phyloP scores from a whole-genome alignment of 2,329 filamentous ascomycete genomes.

The Epichloe hybrida region DNA sequence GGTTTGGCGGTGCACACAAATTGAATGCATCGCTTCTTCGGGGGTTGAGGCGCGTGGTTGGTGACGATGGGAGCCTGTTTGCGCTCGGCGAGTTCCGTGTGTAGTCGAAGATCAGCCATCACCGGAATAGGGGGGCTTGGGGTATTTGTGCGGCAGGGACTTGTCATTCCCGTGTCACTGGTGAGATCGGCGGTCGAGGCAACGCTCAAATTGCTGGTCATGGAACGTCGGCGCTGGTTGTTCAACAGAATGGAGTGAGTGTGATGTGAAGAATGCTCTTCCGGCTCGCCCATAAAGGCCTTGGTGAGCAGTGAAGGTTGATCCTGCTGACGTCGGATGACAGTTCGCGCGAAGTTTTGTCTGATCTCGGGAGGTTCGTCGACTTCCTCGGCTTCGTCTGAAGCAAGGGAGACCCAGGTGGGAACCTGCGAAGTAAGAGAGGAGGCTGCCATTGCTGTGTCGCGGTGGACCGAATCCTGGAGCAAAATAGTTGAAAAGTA shows the following conservation, averaged over 20 bases:
- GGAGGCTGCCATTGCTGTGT: conserved; percentile 15
- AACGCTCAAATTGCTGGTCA: conserved; percentile 67
- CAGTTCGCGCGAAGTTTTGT: conserved; percentile 32
- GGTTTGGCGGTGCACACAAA: conserved; percentile 68
- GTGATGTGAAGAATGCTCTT: conserved; percentile 35
- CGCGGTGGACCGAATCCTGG: neutral
- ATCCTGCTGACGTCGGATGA: conserved; percentile 33
- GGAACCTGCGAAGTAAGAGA: conserved; percentile 14
- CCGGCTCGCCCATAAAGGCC: conserved; percentile 58
- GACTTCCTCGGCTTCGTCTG: conserved; percentile 59
- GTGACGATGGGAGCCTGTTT: conserved; percentile 14
- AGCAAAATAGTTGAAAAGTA: neutral
- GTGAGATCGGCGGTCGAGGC: conserved; percentile 82
- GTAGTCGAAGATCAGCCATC: conserved; percentile 31
- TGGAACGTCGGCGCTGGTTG: conserved; percentile 43
- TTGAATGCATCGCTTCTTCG: conserved; percentile 76
- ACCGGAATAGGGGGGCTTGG: conserved; percentile 74
- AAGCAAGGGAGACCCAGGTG: conserved; percentile 22
- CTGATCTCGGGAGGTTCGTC: conserved; percentile 74
- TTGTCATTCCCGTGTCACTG: conserved; percentile 87
- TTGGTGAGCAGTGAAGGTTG: conserved; percentile 78
- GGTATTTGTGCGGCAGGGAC: conserved; percentile 73
- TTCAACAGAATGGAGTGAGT: conserved; percentile 22
- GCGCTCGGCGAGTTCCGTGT: conserved; percentile 16
- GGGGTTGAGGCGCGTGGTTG: conserved; percentile 28